These are phyloP conservation scores for Trichoderma lentiforme DNA, from an alignment of 2,329 filamentous ascomycete genomes.

Conservation along the genomic window DNA sequence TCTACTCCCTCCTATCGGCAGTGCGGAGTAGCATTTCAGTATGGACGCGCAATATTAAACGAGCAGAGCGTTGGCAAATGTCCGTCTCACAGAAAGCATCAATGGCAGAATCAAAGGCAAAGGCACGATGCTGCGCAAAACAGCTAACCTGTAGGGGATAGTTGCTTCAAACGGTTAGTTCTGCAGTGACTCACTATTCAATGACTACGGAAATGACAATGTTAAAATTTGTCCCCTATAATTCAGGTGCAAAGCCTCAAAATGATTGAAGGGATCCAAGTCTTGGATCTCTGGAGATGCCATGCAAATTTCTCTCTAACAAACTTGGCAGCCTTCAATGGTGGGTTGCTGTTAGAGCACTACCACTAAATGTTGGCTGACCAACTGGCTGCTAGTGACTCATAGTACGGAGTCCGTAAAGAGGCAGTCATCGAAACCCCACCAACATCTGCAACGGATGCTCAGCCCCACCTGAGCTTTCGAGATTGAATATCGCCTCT, in stretches of 20 bases:
- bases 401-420: neutral
- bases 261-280: neutral
- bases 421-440: neutral
- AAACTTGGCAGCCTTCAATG: rapidly evolving
- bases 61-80: neutral
- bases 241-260: neutral
- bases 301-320: neutral
- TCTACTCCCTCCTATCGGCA: neutral
- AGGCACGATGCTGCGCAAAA: neutral
- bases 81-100: neutral
- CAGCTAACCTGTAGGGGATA: neutral
- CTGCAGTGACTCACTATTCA: neutral
- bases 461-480: slow-evolving; percentile 6
- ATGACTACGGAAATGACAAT: slow-evolving; percentile 4
- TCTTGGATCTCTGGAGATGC: neutral
- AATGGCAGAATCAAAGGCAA: neutral
- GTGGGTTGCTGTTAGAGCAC: neutral
- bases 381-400: neutral
- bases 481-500: neutral
- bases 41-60: neutral
- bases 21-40: neutral
- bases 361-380: neutral
- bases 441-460: neutral
- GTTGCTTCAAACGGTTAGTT: neutral
- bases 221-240: neutral